phyloP scores from a whole-genome alignment of 2,329 filamentous ascomycete species.

The Zymoseptoria crescenta region DNA sequence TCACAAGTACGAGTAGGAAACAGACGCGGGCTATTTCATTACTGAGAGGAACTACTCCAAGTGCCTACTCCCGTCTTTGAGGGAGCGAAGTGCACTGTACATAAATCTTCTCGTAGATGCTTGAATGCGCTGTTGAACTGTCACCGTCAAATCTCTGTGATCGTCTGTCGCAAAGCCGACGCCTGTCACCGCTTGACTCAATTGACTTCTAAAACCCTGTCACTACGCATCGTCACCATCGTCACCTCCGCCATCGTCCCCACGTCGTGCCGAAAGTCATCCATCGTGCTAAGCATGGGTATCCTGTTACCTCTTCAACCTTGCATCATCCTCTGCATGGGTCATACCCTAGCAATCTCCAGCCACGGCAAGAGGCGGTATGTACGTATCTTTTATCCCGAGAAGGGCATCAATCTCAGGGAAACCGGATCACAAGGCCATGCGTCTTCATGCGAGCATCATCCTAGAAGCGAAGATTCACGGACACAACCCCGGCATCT shows the following conservation, averaged over 20 bases:
- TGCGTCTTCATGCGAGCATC: background rate
- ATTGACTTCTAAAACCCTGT: background rate
- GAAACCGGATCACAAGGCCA: background rate
- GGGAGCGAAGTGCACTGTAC: background rate
- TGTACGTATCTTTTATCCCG: background rate
- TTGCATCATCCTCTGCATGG: background rate
- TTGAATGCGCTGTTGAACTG: background rate
- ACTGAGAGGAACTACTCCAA: conserved; percentile 11
- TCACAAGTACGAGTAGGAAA: conserved; percentile 14
- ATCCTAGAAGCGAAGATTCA: background rate
- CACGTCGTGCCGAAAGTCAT: background rate
- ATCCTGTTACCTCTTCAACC: background rate
- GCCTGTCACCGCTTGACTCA: background rate
- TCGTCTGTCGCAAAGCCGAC: background rate
- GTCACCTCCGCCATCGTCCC: background rate
- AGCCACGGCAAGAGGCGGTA: background rate
- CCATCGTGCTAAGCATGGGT: too few species aligned
- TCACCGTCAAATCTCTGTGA: background rate
- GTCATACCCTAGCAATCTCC: background rate
- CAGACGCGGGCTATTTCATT: conserved; percentile 14
- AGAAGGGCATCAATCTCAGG: too few species aligned
- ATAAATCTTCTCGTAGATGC: background rate
- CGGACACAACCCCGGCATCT: background rate
- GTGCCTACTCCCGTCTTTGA: background rate
- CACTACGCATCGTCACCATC: background rate